A percentile compares a stretch with the other conserved stretches of the same genome.
phyloP scores from a whole-genome alignment of 441 rosid species.

The Iberis amara region DNA sequence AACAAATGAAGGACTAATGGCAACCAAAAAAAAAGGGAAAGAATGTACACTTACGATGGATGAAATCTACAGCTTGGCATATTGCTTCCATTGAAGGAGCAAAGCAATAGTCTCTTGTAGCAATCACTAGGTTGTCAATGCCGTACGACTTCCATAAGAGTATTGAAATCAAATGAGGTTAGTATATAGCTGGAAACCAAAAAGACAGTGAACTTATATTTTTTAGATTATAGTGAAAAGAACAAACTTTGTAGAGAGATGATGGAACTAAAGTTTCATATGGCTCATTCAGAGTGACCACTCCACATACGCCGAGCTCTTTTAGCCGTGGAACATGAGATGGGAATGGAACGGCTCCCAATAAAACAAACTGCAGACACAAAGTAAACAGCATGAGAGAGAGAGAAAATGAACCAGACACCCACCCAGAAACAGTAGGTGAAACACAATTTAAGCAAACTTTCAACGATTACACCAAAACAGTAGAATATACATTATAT shows the following conservation, averaged over 20 bases:
- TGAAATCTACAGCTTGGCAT: constrained; percentile 79
- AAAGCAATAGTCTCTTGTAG: constrained; percentile 95
- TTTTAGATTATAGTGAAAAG: constrained; percentile 9
- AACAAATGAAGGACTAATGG: background rate
- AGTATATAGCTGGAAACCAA: constrained; percentile 1
- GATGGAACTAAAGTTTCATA: constrained; percentile 95
- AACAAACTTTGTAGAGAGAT: constrained; percentile 68
- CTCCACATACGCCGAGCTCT: constrained; percentile 79
- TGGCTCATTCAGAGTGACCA: constrained; percentile 79
- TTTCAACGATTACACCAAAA: background rate
- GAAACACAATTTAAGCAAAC: background rate
- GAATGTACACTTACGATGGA: constrained; percentile 41
- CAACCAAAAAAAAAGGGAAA: background rate
- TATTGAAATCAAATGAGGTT: constrained; percentile 1
- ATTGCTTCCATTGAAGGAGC: constrained; percentile 80
- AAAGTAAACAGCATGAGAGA: background rate
- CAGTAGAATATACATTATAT: background rate
- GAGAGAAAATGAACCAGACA: background rate
- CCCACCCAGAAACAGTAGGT: background rate
- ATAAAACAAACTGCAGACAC: constrained; percentile 54
- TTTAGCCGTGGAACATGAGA: constrained; percentile 78
- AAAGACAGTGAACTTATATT: constrained; percentile 10
- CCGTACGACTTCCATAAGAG: constrained; percentile 47
- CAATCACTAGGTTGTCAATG: constrained; percentile 87
- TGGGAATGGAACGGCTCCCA: constrained; percentile 96